Percentiles rank a stretch among this genome's conserved stretches.
Evolutionary conservation across 306 rosid species (phyloP).

Genomic region (Quercus robur): DNA sequence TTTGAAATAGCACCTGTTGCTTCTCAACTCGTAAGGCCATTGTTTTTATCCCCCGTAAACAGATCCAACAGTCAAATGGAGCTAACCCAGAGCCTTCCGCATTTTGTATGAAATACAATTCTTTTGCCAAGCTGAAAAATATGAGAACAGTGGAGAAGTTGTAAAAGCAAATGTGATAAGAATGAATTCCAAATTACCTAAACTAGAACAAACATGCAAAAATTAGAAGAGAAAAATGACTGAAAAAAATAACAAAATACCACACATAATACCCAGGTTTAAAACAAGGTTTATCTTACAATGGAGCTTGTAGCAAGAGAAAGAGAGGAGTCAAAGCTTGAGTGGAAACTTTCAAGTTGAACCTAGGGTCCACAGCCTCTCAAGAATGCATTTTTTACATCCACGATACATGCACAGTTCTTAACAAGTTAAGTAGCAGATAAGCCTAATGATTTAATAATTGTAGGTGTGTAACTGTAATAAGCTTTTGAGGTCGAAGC

Average conservation of each 20-base stretch:
- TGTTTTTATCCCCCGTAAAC: constrained; percentile 87
- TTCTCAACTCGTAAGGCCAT: constrained; percentile 86
- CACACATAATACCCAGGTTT: constrained; percentile 1
- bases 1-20: constrained; percentile 72
- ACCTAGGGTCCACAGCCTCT: background rate
- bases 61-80: constrained; percentile 89
- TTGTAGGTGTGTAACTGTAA: background rate
- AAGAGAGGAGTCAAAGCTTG: background rate
- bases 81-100: constrained; percentile 94
- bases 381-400: background rate
- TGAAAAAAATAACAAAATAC: background rate
- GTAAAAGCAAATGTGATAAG: background rate
- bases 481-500: background rate
- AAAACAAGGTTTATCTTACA: background rate
- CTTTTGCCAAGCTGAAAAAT: constrained; percentile 67
- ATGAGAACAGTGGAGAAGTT: constrained; percentile 14
- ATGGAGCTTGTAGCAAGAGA: background rate
- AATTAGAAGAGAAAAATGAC: background rate
- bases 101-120: constrained; percentile 80
- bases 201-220: background rate
- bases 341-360: background rate
- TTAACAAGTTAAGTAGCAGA: background rate
- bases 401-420: background rate
- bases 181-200: background rate
- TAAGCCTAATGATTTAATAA: background rate